Conservation (phyloP, 176 grass and related monocot species). For the Secale cereale region DNA sequence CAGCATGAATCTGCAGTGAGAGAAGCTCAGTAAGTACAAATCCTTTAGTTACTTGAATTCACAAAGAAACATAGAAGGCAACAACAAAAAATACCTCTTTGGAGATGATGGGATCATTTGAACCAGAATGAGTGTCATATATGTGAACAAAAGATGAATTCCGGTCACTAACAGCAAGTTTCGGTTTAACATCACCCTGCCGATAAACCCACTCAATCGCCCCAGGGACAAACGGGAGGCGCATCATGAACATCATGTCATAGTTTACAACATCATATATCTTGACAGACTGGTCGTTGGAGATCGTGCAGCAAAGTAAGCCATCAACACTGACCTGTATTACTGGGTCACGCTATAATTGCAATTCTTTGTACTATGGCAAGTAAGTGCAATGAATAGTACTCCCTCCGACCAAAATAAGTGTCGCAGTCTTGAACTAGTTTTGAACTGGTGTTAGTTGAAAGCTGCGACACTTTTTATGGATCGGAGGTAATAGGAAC, state of each 20-base stretch:
- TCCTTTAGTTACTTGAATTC: slow-evolving; percentile 18
- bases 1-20: slow-evolving; percentile 69
- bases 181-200: slow-evolving; percentile 87
- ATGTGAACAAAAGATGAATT: slow-evolving; percentile 68
- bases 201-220: slow-evolving; percentile 88
- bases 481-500: neutral
- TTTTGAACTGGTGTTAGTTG: too few species aligned
- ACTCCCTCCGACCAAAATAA: too few species aligned
- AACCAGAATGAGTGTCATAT: slow-evolving; percentile 85
- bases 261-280: slow-evolving; percentile 99
- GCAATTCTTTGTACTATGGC: neutral
- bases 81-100: slow-evolving; percentile 58
- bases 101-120: slow-evolving; percentile 86
- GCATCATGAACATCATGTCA: slow-evolving; percentile 99
- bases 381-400: neutral
- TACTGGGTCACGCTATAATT: slow-evolving; percentile 55
- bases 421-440: too few species aligned
- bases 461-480: too few species aligned
- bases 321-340: slow-evolving; percentile 89
- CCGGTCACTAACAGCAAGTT: slow-evolving; percentile 82
- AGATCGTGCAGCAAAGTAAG: slow-evolving; percentile 92
- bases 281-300: slow-evolving; percentile 70
- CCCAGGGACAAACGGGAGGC: slow-evolving; percentile 75
- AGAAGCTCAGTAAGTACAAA: slow-evolving; percentile 12
- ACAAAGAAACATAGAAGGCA: neutral